Base-by-base conservation (phyloP, 495 filamentous ascomycete species). In the Xylaria castorea region DNA sequence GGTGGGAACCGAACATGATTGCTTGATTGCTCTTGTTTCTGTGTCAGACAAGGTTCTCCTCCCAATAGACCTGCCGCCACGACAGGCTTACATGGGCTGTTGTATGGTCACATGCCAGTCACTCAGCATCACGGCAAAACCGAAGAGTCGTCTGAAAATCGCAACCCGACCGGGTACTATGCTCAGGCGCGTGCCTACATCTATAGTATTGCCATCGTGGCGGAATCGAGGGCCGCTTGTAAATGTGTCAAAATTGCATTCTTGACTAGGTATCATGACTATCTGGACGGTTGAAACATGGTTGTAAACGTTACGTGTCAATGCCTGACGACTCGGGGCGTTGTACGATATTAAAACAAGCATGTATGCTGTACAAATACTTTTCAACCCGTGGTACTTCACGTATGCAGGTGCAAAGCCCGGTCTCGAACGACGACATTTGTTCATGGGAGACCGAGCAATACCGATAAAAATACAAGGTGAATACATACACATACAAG, bases 21-120 rank as follows among this genome's bases (percentile, higher is more conserved):
- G 46, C 60, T 57, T 48, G 32, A 60, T 11, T 32, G n/a, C 38
- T 42, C 48, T 60, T 48, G 40, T 60, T 69, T 14, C 22, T 60
- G 38, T 53, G 51, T 60, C 66, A 60, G 51, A 69, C 48, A 42
- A 65, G 48, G 69, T 64, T 62, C 55, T 65, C 61, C 61, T 62
- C 60, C 48, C 60, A 71, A 65, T 57, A 44, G 1, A 65, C 60
- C 65, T 65, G 60, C 61, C 44, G 60, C 68, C 57, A 71, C 60
- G 69, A 64, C 69, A 57, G 38, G 69, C 69, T 71, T 70, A 70
- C 62, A 53, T 62, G 61, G 48, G 34, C 50, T 64, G 60, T 71
- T 48, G 20, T 16, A 38, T 44, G 69, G 69, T 71, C 69, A 71
- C 69, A 71, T 53, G 69, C 61, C 40, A 16, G 60, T 65, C 60